Conservation (phyloP, 2,329 filamentous ascomycete species). For the Epichloe uncinata region DNA sequence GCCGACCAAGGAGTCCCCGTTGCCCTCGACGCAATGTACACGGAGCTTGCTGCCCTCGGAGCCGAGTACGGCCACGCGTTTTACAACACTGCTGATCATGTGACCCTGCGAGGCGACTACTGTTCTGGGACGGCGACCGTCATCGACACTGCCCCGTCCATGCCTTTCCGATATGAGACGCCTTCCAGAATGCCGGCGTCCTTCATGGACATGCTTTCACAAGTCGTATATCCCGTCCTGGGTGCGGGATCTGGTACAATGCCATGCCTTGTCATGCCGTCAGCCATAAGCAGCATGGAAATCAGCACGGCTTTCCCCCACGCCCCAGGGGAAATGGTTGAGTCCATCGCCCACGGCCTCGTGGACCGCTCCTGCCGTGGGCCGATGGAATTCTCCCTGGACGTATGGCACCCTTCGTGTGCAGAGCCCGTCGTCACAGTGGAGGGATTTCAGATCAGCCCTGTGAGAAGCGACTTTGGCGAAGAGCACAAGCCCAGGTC, state of each 20-base stretch:
- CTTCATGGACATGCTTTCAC: slow-evolving; percentile 31
- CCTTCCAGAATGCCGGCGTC: slow-evolving; percentile 30
- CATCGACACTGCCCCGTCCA: slow-evolving; percentile 27
- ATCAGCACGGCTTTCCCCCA: slow-evolving; percentile 15
- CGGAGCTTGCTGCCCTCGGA: slow-evolving; percentile 12
- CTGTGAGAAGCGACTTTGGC: slow-evolving; percentile 21
- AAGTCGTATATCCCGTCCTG: slow-evolving; percentile 25
- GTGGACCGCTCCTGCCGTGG: slow-evolving; percentile 11
- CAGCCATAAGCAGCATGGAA: slow-evolving; percentile 18
- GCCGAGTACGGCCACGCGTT: slow-evolving; percentile 16
- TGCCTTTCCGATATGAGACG: slow-evolving; percentile 32
- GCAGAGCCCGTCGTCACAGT: slow-evolving; percentile 22
- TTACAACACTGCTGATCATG: slow-evolving; percentile 9
- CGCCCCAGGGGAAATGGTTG: slow-evolving; percentile 15
- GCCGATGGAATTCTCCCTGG: slow-evolving; percentile 21
- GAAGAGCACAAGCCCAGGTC: slow-evolving; percentile 11
- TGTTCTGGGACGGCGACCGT: slow-evolving; percentile 9
- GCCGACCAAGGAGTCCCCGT: slow-evolving; percentile 3
- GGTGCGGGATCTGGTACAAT: slow-evolving; percentile 19
- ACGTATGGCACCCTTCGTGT: slow-evolving; percentile 17
- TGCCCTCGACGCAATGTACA: slow-evolving; percentile 12
- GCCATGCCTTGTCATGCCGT: slow-evolving; percentile 23
- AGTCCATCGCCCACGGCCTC: slow-evolving; percentile 15
- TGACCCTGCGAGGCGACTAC: slow-evolving; percentile 15
- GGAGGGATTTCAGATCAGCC: slow-evolving; percentile 25